Percentiles rank a stretch among this genome's conserved stretches.
These are phyloP conservation scores for Diospyros lotus DNA, from an alignment of 148 eudicot genomes.

Conservation along the genomic window DNA sequence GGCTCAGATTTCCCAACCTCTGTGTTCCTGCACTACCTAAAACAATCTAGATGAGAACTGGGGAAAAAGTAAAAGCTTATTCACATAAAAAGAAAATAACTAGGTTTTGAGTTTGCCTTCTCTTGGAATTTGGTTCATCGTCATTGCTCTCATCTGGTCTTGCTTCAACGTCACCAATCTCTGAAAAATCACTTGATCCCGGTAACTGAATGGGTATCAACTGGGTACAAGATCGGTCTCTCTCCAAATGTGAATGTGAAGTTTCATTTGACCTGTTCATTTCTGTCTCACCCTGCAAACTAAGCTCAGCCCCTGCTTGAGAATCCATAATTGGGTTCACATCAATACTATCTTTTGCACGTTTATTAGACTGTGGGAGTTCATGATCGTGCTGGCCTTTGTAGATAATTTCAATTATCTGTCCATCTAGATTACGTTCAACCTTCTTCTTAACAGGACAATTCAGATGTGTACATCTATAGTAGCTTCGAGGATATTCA, in stretches of 20 bases:
- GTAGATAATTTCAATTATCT: slow-evolving; percentile 75
- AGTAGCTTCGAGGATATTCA: slow-evolving; percentile 80
- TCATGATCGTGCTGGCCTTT: slow-evolving; percentile 79
- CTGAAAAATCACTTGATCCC: slow-evolving; percentile 41
- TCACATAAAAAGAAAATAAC: not conserved
- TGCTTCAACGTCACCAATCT: slow-evolving; percentile 29
- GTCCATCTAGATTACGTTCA: slow-evolving; percentile 63
- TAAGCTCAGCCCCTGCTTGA: slow-evolving; percentile 16
- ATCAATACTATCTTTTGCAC: slow-evolving; percentile 18
- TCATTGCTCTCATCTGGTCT: slow-evolving; percentile 28
- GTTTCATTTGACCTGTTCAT: slow-evolving; percentile 21
- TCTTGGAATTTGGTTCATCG: slow-evolving; percentile 52
- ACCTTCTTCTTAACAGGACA: slow-evolving; percentile 91
- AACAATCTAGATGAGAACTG: slow-evolving; percentile 6
- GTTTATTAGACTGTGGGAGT: slow-evolving; percentile 40
- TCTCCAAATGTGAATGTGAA: slow-evolving; percentile 17
- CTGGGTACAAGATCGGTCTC: slow-evolving; percentile 29
- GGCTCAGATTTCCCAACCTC: slow-evolving; percentile 34
- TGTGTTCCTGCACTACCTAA: slow-evolving; percentile 34
- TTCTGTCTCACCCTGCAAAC: slow-evolving; percentile 25
- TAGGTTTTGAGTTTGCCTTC: slow-evolving; percentile 40
- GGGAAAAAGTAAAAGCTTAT: not conserved
- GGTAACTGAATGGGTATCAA: slow-evolving; percentile 29
- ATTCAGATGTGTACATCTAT: slow-evolving; percentile 57
- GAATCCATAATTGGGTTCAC: slow-evolving; percentile 12